These are phyloP conservation scores for Hsuehochloa calcarea DNA, from an alignment of 176 grass and related monocot species.

Conservation along the genomic window DNA sequence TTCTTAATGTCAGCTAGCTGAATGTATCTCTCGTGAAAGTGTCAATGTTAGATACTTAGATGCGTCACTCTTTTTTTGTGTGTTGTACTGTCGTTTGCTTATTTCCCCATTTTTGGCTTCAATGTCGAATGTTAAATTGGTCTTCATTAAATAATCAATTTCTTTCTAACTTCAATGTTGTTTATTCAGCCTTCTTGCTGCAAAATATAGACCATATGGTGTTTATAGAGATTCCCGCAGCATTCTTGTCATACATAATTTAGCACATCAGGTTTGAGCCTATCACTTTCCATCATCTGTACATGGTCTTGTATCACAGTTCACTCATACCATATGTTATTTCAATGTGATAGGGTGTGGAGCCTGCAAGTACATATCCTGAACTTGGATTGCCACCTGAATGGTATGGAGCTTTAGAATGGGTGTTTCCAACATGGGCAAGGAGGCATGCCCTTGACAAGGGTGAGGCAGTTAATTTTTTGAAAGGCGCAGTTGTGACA, in stretches of 20 bases:
- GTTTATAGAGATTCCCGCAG: constrained; percentile 89
- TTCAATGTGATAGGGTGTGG: constrained; percentile 67
- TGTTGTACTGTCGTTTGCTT: not conserved
- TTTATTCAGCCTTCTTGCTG: constrained; percentile 67
- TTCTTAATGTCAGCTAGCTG: constrained; percentile 2
- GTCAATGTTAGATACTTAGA: not conserved
- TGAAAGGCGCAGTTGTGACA: constrained; percentile 95
- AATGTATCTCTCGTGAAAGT: not conserved
- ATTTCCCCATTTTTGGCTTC: not conserved
- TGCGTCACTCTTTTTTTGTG: not conserved
- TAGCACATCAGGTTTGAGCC: constrained; percentile 83
- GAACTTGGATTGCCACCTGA: constrained; percentile 76
- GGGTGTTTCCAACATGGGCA: constrained; percentile 93
- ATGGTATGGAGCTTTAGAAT: constrained; percentile 96
- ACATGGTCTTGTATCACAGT: not conserved
- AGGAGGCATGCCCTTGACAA: constrained; percentile 90
- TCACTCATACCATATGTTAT: constrained; percentile 1
- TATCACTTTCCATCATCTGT: constrained; percentile 11
- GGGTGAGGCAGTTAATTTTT: constrained; percentile 90
- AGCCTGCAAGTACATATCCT: constrained; percentile 81
- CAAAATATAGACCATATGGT: constrained; percentile 92
- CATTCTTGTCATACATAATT: constrained; percentile 93
- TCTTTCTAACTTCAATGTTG: constrained; percentile 18
- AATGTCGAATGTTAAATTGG: constrained; percentile 4
- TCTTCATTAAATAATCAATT: constrained; percentile 13